Base-by-base conservation (phyloP, 1,139 yeast species). In the Yueomyces sp. region DNA sequence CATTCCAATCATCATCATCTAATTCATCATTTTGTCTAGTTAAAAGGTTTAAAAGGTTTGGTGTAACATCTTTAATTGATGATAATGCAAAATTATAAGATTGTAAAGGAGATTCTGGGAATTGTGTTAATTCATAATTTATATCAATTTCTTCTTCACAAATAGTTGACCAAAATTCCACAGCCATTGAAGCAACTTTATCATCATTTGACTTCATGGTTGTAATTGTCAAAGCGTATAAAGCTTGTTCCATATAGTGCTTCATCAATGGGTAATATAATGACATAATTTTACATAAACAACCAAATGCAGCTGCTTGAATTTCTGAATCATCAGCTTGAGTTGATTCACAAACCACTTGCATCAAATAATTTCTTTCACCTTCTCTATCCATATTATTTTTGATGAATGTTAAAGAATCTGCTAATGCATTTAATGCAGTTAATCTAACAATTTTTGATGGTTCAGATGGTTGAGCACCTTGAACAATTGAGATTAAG, bases 301-400 rank as follows among this genome's bases (percentile, higher is more conserved):
- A 94, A 44, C 96, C 98, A 65, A 86, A 91, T 0, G 97, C 96
- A 41, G 95, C 83, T 9, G 95, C 91, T 65, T 89, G 96, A 48
- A 91, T 70, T 54, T 83, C 93, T 40, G 73, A 67, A 56, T 83
- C 84, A 42, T 76, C 75, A 30, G 95, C 84, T 64, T 91, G 96
- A 25, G 98, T 89, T 26, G 97, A 96, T 65, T 91, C 98, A 66
- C 98, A 91, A 9, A 91, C 96, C 41, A 91, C 97, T 68, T 87
- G 96, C 98, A 91, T 91, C 60, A 91, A 83, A 64, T 83, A 89
- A 63, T 91, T 87, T 59, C 98, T 77, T 69, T 91, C 98, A 48
- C 94, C 94, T 59, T 91, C 97, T 48, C 83, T 76, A 55, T 79
- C 87, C 69, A 91, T 93, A 65, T 91, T 91, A 56, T 72, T 75